Base-by-base conservation (phyloP, 2,329 filamentous ascomycete species). In the Nemania diffusa region DNA sequence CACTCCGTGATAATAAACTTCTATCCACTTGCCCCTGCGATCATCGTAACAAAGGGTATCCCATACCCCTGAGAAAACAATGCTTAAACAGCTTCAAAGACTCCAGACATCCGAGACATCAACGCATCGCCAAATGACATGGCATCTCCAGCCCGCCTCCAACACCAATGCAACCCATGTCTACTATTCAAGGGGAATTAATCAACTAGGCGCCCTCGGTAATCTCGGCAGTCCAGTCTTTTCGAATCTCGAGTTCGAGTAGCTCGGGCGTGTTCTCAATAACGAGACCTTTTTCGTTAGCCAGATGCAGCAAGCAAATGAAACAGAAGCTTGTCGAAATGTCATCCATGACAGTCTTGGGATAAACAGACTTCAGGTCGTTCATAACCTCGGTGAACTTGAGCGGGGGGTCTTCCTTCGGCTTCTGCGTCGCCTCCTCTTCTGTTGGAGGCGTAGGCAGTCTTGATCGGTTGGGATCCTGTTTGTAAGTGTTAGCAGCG, bases 321-420 rank as follows among this genome's bases (percentile, higher is more conserved):
- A 98, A 99, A 78, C 96, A 97, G 80, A 83, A 91, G 70, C 88
- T 97, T 0, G 96, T 99, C 40, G 94, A 97, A 75, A 99, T 98
- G 79, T 99, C 96, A 68, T 91, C 90, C 89, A 99, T 92, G 67
- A 90, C 88, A 72, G 92, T 86, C 78, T 92, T 92, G 11, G 94
- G 91, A 76, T 99, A 99, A 7, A 97, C 93, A 4, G 85, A 81
- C 77, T 97, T 92, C 53, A 99, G 83, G 69, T 90, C 90, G 77
- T 97, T 97, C 89, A 99, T 97, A 67, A 99, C 90, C 22, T 91
- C 84, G 0, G 94, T 98, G 80, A 99, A 99, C 74, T 91, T 94
- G 71, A 97, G 85, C 3, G 80, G 81, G 9, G 80, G 84, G 79
- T 87, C 85, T 40, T 84, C 65, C 55, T 52, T 64, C 73, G 37